Base-by-base conservation (phyloP, 805 yeast genomes). In the Komagataella pastoris region DNA sequence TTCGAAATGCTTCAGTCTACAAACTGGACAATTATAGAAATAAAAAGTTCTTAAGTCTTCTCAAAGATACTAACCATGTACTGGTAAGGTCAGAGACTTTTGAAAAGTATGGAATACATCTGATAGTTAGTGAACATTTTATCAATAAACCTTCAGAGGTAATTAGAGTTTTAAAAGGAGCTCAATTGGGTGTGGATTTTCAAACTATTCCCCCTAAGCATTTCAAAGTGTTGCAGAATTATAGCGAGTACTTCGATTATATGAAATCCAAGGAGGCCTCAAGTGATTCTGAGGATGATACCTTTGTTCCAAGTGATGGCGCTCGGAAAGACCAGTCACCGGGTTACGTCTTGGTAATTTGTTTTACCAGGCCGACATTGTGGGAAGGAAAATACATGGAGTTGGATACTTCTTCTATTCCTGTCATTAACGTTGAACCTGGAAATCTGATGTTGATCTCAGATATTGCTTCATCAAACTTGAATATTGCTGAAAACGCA, bases 331-430 rank as follows among this genome's bases (percentile, higher is more conserved):
- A 36, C 24, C 30, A 30, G 47, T 19, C 36, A 18, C 44, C 45
- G 24, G 86, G 88, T 0, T 88, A 86, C 56, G 75, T 88, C 12
- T 59, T 89, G 24, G 83, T 88, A 0, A 65, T 90, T 3, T 81
- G 87, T 58, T 89, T 96, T 0, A 75, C 83, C 2, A 87, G 87
- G 59, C 95, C 97, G 0, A 76, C 90, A 65, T 79, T 86, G 49
- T 91, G 98, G 98, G 89, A 85, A 54, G 97, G 97, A 3, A 74
- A 78, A 17, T 81, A 85, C 55, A 74, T 82, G 44, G 76, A 80
- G 47, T 63, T 86, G 5, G 71, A 73, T 12, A 63, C 79, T 12
- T 73, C 69, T 8, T 60, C 65, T 2, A 67, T 76, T 3, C 77
- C 81, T 0, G 66, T 75, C 3, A 70, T 79, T 21, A 83, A 81